Conservation (phyloP, 495 filamentous ascomycete genomes). For the Aspergillus baeticus region DNA sequence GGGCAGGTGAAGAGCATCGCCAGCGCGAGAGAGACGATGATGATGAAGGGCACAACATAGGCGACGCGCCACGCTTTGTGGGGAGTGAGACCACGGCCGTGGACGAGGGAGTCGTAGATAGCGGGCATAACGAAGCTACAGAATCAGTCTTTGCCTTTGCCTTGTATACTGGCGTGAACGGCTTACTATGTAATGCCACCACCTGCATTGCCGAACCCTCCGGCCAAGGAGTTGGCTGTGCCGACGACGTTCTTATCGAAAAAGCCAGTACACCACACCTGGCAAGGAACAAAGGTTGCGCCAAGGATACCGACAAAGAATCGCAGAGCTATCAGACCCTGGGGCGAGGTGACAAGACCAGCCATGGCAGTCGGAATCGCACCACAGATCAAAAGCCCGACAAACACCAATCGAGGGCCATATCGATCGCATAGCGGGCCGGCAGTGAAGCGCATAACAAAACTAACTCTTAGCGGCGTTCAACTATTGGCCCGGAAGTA, state of each 20-base stretch:
- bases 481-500: not conserved
- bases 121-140: conserved; percentile 90
- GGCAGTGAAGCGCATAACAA: conserved; percentile 77
- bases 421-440: conserved; percentile 84
- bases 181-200: conserved; percentile 73
- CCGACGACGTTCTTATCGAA: conserved; percentile 96
- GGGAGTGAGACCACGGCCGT: conserved; percentile 51
- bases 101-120: conserved; percentile 75
- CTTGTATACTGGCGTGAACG: not conserved
- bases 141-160: not conserved
- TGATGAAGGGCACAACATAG: conserved; percentile 82
- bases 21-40: conserved; percentile 65
- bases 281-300: conserved; percentile 88
- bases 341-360: conserved; percentile 67
- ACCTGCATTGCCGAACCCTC: conserved; percentile 85
- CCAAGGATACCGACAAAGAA: conserved; percentile 96
- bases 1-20: conserved; percentile 70
- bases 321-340: conserved; percentile 72
- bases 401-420: conserved; percentile 83
- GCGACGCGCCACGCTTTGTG: conserved; percentile 81
- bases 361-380: conserved; percentile 81
- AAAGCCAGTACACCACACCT: conserved; percentile 94
- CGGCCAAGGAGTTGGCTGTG: conserved; percentile 83
- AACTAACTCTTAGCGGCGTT: conserved; percentile 43
- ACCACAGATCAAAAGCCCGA: conserved; percentile 69